phyloP scores from a whole-genome alignment of 2,329 filamentous ascomycete species.

The Cryphonectria naterciae region DNA sequence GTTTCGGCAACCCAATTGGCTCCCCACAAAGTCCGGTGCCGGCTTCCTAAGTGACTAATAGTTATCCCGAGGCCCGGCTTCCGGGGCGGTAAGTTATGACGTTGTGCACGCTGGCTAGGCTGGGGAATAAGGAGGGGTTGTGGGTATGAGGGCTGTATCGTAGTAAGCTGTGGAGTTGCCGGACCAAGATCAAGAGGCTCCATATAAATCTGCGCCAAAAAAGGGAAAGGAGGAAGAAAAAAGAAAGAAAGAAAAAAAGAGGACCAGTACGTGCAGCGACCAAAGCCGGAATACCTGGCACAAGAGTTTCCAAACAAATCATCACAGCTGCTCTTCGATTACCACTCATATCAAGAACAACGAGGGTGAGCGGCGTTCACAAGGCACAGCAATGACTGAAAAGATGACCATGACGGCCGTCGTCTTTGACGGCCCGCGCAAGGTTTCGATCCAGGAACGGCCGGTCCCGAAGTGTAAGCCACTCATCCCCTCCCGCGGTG shows the following conservation, averaged over 20 bases:
- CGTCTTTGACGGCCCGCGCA: slow-evolving; percentile 78
- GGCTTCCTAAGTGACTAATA: background rate
- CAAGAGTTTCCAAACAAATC: no score
- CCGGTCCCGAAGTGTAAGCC: slow-evolving; percentile 70
- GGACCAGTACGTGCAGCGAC: no score
- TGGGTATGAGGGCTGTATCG: background rate
- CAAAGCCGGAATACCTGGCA: no score
- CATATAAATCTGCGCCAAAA: background rate
- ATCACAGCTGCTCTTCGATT: no score
- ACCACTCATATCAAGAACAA: background rate
- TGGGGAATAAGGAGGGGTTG: background rate
- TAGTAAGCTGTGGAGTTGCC: no score
- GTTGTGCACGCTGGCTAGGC: no score
- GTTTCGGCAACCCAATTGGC: background rate
- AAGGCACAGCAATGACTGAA: slow-evolving; percentile 36
- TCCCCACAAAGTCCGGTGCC: background rate
- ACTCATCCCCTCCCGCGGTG: slow-evolving; percentile 17
- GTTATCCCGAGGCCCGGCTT: slow-evolving; percentile 8
- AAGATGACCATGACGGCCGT: slow-evolving; percentile 83
- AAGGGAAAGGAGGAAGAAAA: no score
- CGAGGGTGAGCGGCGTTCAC: no score
- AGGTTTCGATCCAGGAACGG: slow-evolving; percentile 77
- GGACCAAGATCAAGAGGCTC: no score
- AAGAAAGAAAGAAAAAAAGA: no score
- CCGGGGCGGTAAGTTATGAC: background rate